A percentile compares a stretch with the other conserved stretches of the same genome.
phyloP scores from a whole-genome alignment of 805 yeast genomes.

The Naumovozyma castellii region DNA sequence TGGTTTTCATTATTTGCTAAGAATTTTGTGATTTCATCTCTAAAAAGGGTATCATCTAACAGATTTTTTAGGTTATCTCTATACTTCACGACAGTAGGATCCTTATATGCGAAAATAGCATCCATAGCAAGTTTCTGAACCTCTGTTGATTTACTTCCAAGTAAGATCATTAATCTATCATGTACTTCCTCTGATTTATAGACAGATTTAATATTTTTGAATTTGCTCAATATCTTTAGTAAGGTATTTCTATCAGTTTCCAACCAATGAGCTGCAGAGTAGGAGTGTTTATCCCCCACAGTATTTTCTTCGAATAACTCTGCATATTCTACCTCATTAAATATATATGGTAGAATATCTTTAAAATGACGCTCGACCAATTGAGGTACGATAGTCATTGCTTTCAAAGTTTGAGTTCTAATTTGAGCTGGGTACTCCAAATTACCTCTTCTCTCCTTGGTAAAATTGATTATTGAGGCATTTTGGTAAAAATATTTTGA shows the following conservation, averaged over 20 bases:
- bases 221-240: constrained; percentile 52
- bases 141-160: constrained; percentile 51
- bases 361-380: constrained; percentile 59
- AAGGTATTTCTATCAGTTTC: constrained; percentile 48
- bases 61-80: constrained; percentile 63
- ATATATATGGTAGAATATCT: constrained; percentile 49
- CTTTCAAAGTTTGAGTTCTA: constrained; percentile 49
- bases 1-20: constrained; percentile 40
- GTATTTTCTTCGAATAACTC: constrained; percentile 13
- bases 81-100: constrained; percentile 52
- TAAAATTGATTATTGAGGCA: constrained; percentile 32
- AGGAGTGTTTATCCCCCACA: not conserved
- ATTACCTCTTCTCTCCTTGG: constrained; percentile 32
- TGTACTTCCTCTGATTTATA: constrained; percentile 45
- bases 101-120: constrained; percentile 57
- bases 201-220: constrained; percentile 53
- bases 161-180: constrained; percentile 41
- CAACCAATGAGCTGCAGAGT: constrained; percentile 31
- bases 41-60: constrained; percentile 72
- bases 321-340: constrained; percentile 25
- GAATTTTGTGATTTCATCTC: constrained; percentile 72
- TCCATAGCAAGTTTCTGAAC: constrained; percentile 67
- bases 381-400: constrained; percentile 48
- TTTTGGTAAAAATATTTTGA: constrained; percentile 29
- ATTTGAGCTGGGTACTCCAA: constrained; percentile 36